Evolutionary conservation across 208 protist genomes (phyloP).

Genomic region (Vickermania ingenoplastis): DNA sequence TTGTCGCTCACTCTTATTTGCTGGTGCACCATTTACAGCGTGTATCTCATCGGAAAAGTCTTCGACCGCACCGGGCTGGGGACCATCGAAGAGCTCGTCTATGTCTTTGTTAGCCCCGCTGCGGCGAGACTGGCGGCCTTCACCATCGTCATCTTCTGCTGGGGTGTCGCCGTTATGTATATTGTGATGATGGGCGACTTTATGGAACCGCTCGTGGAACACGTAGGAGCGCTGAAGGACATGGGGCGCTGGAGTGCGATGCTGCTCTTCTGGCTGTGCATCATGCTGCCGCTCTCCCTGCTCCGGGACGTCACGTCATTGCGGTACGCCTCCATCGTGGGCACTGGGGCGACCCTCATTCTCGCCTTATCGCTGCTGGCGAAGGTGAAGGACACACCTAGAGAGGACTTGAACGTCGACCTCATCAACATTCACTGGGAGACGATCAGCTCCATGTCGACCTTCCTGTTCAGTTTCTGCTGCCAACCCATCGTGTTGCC

Average conservation of each 20-base stretch:
- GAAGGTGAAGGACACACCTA: constrained; percentile 3
- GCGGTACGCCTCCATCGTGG: constrained; percentile 66
- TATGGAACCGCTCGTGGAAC: constrained; percentile 33
- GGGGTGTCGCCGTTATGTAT: constrained; percentile 76
- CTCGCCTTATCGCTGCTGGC: constrained; percentile 36
- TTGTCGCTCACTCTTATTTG: constrained; percentile 37
- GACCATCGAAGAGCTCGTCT: constrained; percentile 63
- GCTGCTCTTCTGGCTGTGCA: constrained; percentile 61
- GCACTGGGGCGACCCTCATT: constrained; percentile 40
- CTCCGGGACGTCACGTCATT: constrained; percentile 54
- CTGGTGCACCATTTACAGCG: constrained; percentile 57
- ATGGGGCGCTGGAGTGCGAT: constrained; percentile 33
- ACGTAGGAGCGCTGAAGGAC: constrained; percentile 14
- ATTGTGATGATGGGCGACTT: constrained; percentile 80
- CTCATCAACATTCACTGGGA: constrained; percentile 21
- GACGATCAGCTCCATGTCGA: constrained; percentile 34
- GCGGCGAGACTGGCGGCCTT: constrained; percentile 39
- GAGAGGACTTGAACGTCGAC: neutral
- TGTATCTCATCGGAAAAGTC: constrained; percentile 56
- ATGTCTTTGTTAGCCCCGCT: constrained; percentile 30
- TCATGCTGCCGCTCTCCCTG: constrained; percentile 78
- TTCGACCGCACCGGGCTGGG: constrained; percentile 38
- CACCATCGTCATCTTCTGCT: constrained; percentile 74
- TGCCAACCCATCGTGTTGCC: constrained; percentile 70
- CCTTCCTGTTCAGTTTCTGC: constrained; percentile 73